Base-by-base conservation (phyloP, 805 yeast genomes). In the Candida multigemmis region DNA sequence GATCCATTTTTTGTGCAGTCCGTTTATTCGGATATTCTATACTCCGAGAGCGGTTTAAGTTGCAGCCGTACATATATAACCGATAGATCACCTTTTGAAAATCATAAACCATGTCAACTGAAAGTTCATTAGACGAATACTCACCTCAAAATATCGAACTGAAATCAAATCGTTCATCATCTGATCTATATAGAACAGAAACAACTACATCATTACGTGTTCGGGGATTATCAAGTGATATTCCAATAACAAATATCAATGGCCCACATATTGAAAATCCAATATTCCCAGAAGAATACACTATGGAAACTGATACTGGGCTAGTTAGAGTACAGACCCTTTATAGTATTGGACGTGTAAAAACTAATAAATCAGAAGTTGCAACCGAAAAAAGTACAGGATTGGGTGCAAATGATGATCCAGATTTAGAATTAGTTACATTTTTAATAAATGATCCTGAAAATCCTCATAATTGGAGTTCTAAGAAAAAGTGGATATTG, bases 251-350 rank as follows among this genome's bases (percentile, higher is more conserved):
- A 1, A 83, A 74, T 37, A 54, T 75, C 21, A 42, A 57, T 41
- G 26, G 40, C 16, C 60, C 61, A 20, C 22, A 21, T 7, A 63
- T 70, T 14, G 68, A 64, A 33, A 68, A 69, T 36, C 81, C 89
- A 10, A 77, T 85, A 19, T 86, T 86, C 65, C 96, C 96, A 6
- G 96, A 86, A 60, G 95, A 86, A 49, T 86, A 83, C 50, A 80
- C 86, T 5, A 38, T 86, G 51, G 96, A 86, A 60, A 86, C 96
- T 0, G 68, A 69, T 28, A 83, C 95, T 5, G 96, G 96, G 36
- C 61, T 86, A 29, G 96, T 86, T 9, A 91, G 89, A 2, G 82
- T 77, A 1, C 59, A 73, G 22, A 79, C 94, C 1, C 60, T 85
- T 39, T 79, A 69, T 24, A 62, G 68, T 6, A 35, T 83, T 18